Conservation (phyloP, 805 yeast species). For the Tetrapisispora fleetii region DNA sequence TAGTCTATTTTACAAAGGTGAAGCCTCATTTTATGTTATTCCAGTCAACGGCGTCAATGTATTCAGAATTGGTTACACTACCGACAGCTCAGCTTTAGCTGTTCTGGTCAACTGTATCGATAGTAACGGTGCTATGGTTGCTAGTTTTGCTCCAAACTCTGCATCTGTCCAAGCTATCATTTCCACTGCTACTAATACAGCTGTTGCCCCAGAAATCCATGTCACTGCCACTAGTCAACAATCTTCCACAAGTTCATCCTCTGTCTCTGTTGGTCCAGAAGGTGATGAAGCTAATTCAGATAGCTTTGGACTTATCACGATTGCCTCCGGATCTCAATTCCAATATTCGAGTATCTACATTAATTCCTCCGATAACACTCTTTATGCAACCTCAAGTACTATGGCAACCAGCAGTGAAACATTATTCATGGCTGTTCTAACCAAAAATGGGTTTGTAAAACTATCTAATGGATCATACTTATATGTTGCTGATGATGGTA, state of each 20-base stretch:
- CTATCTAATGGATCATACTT: background rate
- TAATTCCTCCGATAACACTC: slow-evolving; percentile 1
- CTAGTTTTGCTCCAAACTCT: slow-evolving; percentile 14
- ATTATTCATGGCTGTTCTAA: background rate
- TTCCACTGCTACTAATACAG: slow-evolving; percentile 2
- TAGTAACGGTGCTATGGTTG: slow-evolving; percentile 11
- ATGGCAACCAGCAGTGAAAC: background rate
- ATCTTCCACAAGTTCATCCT: background rate
- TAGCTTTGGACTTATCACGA: slow-evolving; percentile 26
- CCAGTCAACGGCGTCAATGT: background rate
- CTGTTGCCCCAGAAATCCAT: slow-evolving; percentile 8
- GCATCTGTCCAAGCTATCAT: slow-evolving; percentile 5
- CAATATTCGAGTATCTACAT: slow-evolving; percentile 24
- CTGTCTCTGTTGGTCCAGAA: slow-evolving; percentile 19
- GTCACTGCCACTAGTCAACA: slow-evolving; percentile 8
- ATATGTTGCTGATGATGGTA: slow-evolving; percentile 15
- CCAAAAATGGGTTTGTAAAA: background rate
- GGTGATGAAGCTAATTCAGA: background rate
- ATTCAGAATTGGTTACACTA: slow-evolving; percentile 5
- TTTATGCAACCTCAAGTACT: background rate
- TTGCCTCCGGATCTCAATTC: slow-evolving; percentile 30
- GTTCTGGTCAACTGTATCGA: background rate
- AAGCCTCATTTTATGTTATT: slow-evolving; percentile 26
- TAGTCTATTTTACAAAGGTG: slow-evolving; percentile 4
- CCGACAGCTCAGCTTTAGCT: background rate